Percentiles rank a stretch among this genome's conserved stretches.
These are phyloP conservation scores for Polytrichum commune DNA, from an alignment of 225 moss, liverwort and hornwort genomes.

Conservation along the genomic window DNA sequence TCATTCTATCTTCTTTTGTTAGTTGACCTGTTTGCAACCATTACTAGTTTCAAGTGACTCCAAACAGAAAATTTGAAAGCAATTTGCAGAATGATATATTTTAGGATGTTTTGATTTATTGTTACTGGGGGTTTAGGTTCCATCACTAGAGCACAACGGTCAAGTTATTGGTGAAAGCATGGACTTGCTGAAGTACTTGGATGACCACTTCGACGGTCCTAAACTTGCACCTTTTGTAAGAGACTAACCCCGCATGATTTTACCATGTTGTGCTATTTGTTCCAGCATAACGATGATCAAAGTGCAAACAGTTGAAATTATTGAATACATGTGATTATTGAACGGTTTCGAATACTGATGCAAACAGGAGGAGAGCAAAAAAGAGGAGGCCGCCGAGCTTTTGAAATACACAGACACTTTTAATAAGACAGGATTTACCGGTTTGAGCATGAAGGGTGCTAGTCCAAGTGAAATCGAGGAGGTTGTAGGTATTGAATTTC, in stretches of 20 bases:
- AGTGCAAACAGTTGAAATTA: no score
- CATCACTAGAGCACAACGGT: conserved; percentile 59
- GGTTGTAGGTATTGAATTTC: conserved; percentile 23
- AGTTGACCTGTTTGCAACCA: no score
- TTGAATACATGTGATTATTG: background rate
- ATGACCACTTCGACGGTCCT: conserved; percentile 45
- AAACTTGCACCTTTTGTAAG: conserved; percentile 48
- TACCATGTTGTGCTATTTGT: no score
- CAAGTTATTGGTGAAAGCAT: conserved; percentile 59
- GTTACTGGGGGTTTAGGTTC: conserved; percentile 34
- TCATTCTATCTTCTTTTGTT: background rate
- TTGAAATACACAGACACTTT: conserved; percentile 33
- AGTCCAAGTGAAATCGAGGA: conserved; percentile 29
- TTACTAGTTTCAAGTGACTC: no score
- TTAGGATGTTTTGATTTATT: background rate
- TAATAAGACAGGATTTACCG: conserved; percentile 23
- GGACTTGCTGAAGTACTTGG: conserved; percentile 57
- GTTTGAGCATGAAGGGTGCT: conserved; percentile 43
- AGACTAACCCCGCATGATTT: background rate
- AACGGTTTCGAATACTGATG: background rate
- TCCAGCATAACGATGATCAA: no score
- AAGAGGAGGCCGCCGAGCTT: conserved; percentile 32
- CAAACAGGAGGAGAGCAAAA: conserved; percentile 42
- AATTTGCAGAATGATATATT: background rate
- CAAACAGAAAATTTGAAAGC: no score